Conservation (phyloP, 805 yeast species). For the Metschnikowia picachoensis region DNA sequence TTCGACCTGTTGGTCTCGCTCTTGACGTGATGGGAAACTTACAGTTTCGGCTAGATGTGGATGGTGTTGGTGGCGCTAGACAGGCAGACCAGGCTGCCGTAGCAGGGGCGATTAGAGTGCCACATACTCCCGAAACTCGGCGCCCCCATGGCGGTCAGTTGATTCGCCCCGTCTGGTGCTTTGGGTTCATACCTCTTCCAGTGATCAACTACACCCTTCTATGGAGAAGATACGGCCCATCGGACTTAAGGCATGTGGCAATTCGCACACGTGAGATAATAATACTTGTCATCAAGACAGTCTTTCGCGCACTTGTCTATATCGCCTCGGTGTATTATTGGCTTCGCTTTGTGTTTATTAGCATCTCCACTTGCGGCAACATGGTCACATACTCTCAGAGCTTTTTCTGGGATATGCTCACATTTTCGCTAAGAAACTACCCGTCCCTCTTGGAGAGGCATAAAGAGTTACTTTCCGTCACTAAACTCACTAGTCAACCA, state of each 20-base stretch:
- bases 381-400: conserved; percentile 28
- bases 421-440: conserved; percentile 24
- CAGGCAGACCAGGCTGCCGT: neutral
- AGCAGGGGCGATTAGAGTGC: neutral
- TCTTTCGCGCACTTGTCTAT: conserved; percentile 8
- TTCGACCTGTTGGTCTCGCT: conserved; percentile 7
- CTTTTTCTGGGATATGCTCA: conserved; percentile 26
- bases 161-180: conserved; percentile 6
- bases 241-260: conserved; percentile 1
- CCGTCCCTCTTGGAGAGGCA: conserved; percentile 13
- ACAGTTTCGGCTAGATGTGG: neutral
- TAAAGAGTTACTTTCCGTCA: conserved; percentile 1
- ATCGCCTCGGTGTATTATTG: conserved; percentile 10
- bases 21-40: conserved; percentile 2
- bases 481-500: neutral
- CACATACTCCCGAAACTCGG: neutral
- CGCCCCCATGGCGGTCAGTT: neutral
- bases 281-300: conserved; percentile 11
- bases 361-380: conserved; percentile 25
- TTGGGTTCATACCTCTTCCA: conserved; percentile 14
- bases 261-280: neutral
- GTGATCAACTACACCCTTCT: conserved; percentile 11
- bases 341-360: conserved; percentile 18
- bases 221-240: conserved; percentile 12
- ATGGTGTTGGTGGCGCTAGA: neutral